These are phyloP conservation scores for Musa beccarii DNA, from an alignment of 176 grass and related monocot species.

Conservation along the genomic window DNA sequence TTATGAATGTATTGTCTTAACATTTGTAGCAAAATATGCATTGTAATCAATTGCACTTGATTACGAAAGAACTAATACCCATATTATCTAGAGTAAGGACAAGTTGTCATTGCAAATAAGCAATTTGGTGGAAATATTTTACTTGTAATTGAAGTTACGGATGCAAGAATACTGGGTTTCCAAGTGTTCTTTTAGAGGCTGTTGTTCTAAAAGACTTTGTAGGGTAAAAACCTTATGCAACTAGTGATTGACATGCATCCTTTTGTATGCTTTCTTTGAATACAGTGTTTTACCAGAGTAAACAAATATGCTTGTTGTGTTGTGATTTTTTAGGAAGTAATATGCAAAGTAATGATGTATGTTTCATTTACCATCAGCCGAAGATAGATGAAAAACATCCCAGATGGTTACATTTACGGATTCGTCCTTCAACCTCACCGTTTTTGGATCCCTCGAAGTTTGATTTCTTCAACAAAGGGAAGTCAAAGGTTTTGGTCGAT, in stretches of 20 bases:
- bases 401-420: constrained; percentile 92
- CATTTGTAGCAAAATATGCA: too few relatives aligned
- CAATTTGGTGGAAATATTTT: too few relatives aligned
- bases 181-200: too few relatives aligned
- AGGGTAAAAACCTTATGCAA: too few relatives aligned
- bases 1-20: too few relatives aligned
- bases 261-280: background rate
- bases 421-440: constrained; percentile 61
- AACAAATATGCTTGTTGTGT: background rate
- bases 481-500: constrained; percentile 78
- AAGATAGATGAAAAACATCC: constrained; percentile 67
- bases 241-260: background rate
- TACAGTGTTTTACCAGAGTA: background rate
- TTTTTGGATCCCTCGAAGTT: constrained; percentile 73
- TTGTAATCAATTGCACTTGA: too few relatives aligned
- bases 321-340: background rate
- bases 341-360: constrained; percentile 3
- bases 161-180: too few relatives aligned
- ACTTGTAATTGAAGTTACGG: too few relatives aligned
- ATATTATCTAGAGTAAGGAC: too few relatives aligned
- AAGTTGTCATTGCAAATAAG: too few relatives aligned
- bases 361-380: constrained; percentile 51
- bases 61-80: too few relatives aligned
- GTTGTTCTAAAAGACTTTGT: too few relatives aligned
- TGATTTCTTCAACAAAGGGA: constrained; percentile 35